Evolutionary conservation across 371 early-diverging fungal genomes (phyloP).

Genomic region (Dinochytrium kinnereticum): DNA sequence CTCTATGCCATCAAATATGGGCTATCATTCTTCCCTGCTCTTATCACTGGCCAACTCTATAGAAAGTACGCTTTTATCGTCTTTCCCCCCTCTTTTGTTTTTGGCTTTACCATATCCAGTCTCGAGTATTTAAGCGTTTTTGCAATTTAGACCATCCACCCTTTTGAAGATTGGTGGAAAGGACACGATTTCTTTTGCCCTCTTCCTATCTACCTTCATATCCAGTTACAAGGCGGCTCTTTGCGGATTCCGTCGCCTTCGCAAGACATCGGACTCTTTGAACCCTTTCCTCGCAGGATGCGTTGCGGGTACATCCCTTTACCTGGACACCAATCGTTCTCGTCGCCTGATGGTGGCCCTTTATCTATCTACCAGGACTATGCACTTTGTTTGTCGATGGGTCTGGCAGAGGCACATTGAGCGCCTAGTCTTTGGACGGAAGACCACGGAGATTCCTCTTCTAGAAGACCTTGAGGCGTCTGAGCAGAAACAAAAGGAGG

Average conservation of each 20-base stretch:
- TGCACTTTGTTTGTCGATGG: constrained; percentile 64
- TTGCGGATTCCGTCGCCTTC: constrained; percentile 68
- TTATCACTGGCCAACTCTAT: constrained; percentile 69
- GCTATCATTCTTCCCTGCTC: constrained; percentile 71
- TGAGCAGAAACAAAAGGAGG: background rate
- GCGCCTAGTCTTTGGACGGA: background rate
- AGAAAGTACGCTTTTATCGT: constrained; percentile 53
- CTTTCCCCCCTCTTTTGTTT: background rate
- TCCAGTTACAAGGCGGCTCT: constrained; percentile 79
- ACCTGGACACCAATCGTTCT: constrained; percentile 71
- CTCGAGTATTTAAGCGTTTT: constrained; percentile 28
- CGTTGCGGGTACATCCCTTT: constrained; percentile 69
- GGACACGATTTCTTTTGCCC: constrained; percentile 81
- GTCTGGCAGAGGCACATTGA: constrained; percentile 32
- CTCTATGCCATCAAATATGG: constrained; percentile 76
- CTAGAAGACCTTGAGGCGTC: constrained; percentile 28
- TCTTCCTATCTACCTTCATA: constrained; percentile 79
- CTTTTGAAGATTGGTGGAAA: constrained; percentile 42
- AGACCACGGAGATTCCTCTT: background rate
- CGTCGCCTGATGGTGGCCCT: constrained; percentile 79
- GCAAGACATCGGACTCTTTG: constrained; percentile 64
- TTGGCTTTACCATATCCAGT: constrained; percentile 49
- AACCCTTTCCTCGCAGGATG: constrained; percentile 82
- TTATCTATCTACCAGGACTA: constrained; percentile 76
- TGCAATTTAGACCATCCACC: constrained; percentile 24